Percentiles rank a stretch among this genome's conserved stretches.
phyloP scores from a whole-genome alignment of 2,329 filamentous ascomycete genomes.

The Helotiales sp. region DNA sequence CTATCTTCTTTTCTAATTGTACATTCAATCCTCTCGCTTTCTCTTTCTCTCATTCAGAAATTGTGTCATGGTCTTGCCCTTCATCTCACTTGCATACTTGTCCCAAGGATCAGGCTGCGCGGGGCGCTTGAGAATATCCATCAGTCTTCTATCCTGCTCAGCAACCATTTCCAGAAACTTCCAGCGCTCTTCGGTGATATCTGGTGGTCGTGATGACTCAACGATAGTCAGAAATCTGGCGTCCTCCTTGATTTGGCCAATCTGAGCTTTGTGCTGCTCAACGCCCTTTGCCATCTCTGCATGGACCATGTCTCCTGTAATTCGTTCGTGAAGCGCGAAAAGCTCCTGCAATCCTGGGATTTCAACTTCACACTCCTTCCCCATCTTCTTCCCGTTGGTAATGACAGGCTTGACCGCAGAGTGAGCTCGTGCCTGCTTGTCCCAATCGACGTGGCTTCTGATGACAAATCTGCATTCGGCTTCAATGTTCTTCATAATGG shows the following conservation, averaged over 20 bases:
- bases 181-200: constrained; percentile 38
- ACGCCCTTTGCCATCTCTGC: neutral
- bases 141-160: neutral
- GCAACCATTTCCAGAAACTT: neutral
- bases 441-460: neutral
- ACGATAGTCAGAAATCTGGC: no score
- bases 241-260: no score
- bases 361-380: neutral
- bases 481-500: constrained; percentile 7
- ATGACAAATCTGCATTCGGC: neutral
- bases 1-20: no score
- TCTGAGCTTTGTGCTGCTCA: neutral
- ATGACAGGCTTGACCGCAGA: neutral
- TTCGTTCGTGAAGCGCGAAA: neutral
- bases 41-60: no score
- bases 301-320: neutral
- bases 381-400: neutral
- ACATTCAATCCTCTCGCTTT: no score
- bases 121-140: no score
- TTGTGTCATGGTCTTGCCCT: no score
- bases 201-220: neutral
- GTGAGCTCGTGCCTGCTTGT: neutral
- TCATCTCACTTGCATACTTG: no score
- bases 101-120: no score
- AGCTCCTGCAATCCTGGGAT: no score